Percentiles rank a stretch among this genome's conserved stretches.
phyloP scores from a whole-genome alignment of 2,329 filamentous ascomycete genomes.

The Sphaerulina vaccinii region DNA sequence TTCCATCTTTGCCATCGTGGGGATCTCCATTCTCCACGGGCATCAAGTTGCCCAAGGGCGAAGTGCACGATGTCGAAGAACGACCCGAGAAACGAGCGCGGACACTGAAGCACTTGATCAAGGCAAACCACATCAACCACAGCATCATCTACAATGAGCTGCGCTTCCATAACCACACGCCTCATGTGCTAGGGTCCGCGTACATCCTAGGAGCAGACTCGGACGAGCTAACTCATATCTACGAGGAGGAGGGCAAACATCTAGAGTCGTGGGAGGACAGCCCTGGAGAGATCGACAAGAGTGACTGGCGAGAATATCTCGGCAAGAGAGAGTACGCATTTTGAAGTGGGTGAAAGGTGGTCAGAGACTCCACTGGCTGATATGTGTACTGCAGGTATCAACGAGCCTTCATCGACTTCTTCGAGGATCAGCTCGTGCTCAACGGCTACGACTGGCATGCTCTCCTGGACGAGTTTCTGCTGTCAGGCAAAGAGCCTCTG shows the following conservation, averaged over 20 bases:
- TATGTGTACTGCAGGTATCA: conserved; percentile 61
- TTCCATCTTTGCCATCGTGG: conserved; percentile 33
- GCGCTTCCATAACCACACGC: conserved; percentile 76
- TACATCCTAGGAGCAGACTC: conserved; percentile 78
- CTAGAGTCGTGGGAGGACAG: conserved; percentile 81
- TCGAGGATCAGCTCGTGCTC: conserved; percentile 81
- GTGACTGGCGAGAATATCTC: conserved; percentile 84
- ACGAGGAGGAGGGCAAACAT: conserved; percentile 69
- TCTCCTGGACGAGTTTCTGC: conserved; percentile 73
- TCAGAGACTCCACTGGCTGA: conserved; percentile 5
- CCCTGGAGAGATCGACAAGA: conserved; percentile 75
- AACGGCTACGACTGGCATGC: conserved; percentile 81
- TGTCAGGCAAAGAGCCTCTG: conserved; percentile 70
- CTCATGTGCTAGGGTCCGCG: conserved; percentile 78
- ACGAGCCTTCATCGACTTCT: conserved; percentile 89
- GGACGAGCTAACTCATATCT: conserved; percentile 73
- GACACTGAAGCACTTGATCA: conserved; percentile 84
- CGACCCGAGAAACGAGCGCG: conserved; percentile 74
- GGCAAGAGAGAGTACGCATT: conserved; percentile 63
- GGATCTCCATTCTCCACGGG: conserved; percentile 24
- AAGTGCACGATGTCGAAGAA: conserved; percentile 77
- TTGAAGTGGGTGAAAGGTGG: conserved; percentile 13
- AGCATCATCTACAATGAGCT: conserved; percentile 75
- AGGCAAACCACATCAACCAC: conserved; percentile 88
- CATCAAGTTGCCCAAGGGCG: conserved; percentile 62